Conservation (phyloP, 2,329 filamentous ascomycete genomes). For the Ascochyta clinopodiicola region DNA sequence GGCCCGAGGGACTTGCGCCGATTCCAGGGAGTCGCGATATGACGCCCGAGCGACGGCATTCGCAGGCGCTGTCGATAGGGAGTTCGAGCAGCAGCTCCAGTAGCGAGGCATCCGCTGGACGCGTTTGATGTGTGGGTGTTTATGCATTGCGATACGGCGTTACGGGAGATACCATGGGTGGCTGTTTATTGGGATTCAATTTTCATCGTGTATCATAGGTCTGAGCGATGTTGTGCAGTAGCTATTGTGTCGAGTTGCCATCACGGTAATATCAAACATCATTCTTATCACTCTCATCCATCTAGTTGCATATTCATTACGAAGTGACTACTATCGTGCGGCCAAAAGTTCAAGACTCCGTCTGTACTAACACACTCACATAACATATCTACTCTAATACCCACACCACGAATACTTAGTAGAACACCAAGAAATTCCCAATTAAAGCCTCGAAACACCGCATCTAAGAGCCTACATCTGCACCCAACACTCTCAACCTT, state of each 20-base stretch:
- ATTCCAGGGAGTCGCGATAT: conserved; percentile 12
- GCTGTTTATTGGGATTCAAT: conserved; percentile 7
- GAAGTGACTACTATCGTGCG: too few species aligned
- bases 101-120: neutral
- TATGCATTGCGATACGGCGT: conserved; percentile 23
- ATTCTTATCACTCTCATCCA: neutral
- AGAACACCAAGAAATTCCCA: too few species aligned
- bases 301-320: neutral
- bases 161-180: conserved; percentile 27
- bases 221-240: neutral
- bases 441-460: too few species aligned
- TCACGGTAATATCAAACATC: neutral
- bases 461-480: too few species aligned
- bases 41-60: conserved; percentile 2
- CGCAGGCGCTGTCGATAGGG: conserved; percentile 9
- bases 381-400: too few species aligned
- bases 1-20: conserved; percentile 35
- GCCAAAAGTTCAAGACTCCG: too few species aligned
- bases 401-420: too few species aligned
- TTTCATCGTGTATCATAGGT: neutral
- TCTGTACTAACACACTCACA: too few species aligned
- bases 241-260: neutral
- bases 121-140: conserved; percentile 11
- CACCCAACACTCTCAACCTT: too few species aligned
- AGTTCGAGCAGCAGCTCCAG: conserved; percentile 7